These are phyloP conservation scores for Leccinum truebloodii DNA, from an alignment of 768 basidiomycete species.

Conservation along the genomic window DNA sequence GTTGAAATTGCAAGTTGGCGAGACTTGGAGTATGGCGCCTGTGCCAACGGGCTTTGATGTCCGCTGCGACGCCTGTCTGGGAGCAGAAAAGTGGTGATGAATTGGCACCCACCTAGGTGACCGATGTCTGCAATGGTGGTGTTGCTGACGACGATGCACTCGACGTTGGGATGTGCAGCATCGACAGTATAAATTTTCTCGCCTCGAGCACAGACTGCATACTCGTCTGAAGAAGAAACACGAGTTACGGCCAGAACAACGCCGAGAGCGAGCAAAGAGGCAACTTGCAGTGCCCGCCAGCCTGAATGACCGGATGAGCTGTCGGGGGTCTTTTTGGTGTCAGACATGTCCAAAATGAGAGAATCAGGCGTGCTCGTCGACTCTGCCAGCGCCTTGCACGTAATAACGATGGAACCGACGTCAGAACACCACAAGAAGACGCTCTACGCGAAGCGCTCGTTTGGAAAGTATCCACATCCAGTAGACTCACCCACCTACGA, in stretches of 20 bases:
- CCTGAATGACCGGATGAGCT: not conserved
- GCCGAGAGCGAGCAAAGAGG: slow-evolving; percentile 14
- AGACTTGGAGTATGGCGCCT: slow-evolving; percentile 2
- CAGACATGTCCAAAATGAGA: not conserved
- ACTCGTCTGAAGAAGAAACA: slow-evolving; percentile 28
- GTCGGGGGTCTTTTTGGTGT: not conserved
- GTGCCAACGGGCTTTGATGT: slow-evolving; percentile 29
- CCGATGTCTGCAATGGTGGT: slow-evolving; percentile 51
- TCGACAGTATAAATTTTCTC: slow-evolving; percentile 73
- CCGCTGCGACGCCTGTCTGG: slow-evolving; percentile 16
- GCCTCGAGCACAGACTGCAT: slow-evolving; percentile 57
- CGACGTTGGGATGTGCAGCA: slow-evolving; percentile 45
- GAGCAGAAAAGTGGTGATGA: not conserved
- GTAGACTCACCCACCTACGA: slow-evolving; percentile 78
- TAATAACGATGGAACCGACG: slow-evolving; percentile 21
- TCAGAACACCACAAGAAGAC: slow-evolving; percentile 36
- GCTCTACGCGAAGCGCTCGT: slow-evolving; percentile 56
- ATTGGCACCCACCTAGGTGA: slow-evolving; percentile 42
- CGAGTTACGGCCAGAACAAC: slow-evolving; percentile 1
- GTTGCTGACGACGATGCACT: slow-evolving; percentile 61
- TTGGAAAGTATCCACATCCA: slow-evolving; percentile 64
- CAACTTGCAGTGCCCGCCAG: not conserved
- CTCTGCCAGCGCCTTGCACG: not conserved
- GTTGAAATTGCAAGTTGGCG: slow-evolving; percentile 13
- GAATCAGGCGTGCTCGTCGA: not conserved